Conservation (phyloP, 257 asterid species). For the Hygrophila difformis region DNA sequence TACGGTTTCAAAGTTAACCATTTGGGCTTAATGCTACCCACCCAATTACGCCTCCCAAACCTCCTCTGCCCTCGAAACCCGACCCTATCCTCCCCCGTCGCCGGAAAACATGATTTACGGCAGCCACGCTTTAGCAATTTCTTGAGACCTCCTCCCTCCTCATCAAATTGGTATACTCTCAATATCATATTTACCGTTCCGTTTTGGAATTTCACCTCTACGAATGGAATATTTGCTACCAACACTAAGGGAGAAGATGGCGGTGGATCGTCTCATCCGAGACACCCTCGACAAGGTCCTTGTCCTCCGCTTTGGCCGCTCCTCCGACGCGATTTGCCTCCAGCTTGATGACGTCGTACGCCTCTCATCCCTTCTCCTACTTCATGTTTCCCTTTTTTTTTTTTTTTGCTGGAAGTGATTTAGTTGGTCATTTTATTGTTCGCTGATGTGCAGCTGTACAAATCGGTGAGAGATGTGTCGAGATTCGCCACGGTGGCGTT, state of each 20-base stretch:
- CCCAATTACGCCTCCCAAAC: too few species aligned
- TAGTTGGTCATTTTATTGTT: neutral
- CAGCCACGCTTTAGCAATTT: too few species aligned
- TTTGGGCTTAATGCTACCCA: too few species aligned
- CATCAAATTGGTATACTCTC: too few species aligned
- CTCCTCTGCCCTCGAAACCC: too few species aligned
- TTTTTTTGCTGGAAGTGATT: neutral
- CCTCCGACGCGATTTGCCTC: conserved; percentile 67
- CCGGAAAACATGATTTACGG: too few species aligned
- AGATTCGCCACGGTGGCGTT: conserved; percentile 73
- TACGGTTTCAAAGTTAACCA: too few species aligned
- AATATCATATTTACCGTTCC: too few species aligned
- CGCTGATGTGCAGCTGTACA: conserved; percentile 45
- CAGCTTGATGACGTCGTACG: conserved; percentile 82
- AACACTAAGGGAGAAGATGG: conserved; percentile 53
- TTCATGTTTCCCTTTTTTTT: neutral
- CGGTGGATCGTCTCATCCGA: conserved; percentile 62
- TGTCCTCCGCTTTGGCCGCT: conserved; percentile 86
- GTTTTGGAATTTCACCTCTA: too few species aligned
- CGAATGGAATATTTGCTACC: conserved; percentile 63
- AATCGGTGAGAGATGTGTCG: conserved; percentile 74
- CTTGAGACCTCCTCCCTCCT: too few species aligned
- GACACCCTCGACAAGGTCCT: conserved; percentile 88
- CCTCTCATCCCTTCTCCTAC: neutral
- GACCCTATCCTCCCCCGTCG: too few species aligned